Conservation (phyloP, 768 basidiomycete species). For the Pseudohyphozyma bogoriensis region DNA sequence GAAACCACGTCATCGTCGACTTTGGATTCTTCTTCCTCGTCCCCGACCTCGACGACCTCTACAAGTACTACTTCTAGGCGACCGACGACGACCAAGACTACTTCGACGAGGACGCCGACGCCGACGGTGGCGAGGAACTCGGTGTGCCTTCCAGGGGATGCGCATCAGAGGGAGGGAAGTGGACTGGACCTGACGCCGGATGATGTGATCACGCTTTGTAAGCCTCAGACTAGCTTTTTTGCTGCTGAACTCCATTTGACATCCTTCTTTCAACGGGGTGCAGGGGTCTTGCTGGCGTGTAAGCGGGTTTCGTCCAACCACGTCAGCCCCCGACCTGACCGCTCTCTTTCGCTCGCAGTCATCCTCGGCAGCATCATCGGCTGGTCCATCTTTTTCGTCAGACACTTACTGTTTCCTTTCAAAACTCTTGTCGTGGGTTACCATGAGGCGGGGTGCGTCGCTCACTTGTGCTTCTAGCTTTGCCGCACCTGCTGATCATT, state of each 20-base stretch:
- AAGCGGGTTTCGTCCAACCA: background rate
- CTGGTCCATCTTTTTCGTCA: constrained; percentile 5
- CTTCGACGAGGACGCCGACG: too few species aligned
- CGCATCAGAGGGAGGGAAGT: too few species aligned
- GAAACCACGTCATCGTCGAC: background rate
- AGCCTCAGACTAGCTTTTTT: background rate
- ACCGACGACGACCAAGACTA: too few species aligned
- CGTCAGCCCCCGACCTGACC: background rate
- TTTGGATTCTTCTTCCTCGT: too few species aligned
- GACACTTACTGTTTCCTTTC: background rate
- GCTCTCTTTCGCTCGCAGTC: background rate
- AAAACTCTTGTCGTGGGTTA: background rate
- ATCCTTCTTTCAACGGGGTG: background rate
- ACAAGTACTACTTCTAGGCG: too few species aligned
- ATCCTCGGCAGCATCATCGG: constrained; percentile 2
- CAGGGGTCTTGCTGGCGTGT: background rate
- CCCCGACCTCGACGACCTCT: too few species aligned
- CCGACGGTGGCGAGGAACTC: too few species aligned
- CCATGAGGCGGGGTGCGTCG: constrained; percentile 8
- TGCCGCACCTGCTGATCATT: background rate
- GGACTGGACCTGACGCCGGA: too few species aligned
- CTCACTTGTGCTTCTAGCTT: background rate
- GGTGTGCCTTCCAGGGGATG: too few species aligned
- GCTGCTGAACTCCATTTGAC: too few species aligned
- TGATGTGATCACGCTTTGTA: constrained; percentile 9